Base-by-base conservation (phyloP, 345 rosid genomes). In the Gossypium bickii region DNA sequence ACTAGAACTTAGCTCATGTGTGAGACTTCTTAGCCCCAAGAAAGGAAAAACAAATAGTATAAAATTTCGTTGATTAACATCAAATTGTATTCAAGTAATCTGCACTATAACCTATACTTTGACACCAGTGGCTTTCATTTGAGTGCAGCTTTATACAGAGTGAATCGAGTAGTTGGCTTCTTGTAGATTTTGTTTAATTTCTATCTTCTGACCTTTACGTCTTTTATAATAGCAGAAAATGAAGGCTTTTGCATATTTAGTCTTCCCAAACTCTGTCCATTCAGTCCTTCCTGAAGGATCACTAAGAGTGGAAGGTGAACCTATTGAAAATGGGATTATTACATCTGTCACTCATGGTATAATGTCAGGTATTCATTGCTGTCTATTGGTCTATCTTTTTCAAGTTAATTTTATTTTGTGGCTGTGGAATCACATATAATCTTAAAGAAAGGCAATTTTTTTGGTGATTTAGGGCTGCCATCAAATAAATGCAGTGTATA, bases 291-390 rank as follows among this genome's bases (percentile, higher is more conserved):
- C 88, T 1, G 78, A 84, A 82, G 89, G 73, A 53, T 82, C 87
- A 70, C 76, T 78, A 16, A 78, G 76, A 22, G 83, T 49, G 16
- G 79, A 77, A 76, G 87, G 88, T 61, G 92, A 94, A 85, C 89
- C 84, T 11, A 63, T 83, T 63, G 94, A 91, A 74, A 86, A 87
- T 74, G 97, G 96, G 76, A 78, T 94, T 79, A 84, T 94, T 73
- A 91, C 98, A 65, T 94, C 98, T 68, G 89, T 89, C 55, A 92
- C 97, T 25, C 81, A 87, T 59, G 98, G 99, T 55, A 85, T 73
- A 62, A 92, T 92, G 90, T 78, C 95, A 85, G 98, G 98, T 94
- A 89, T 5, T 73, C 3, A 18, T 27, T 55, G 38, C 25, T 4
- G 7, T 51, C 18, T 45, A 34, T 51, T 56, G 12, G 66, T 15